Percentiles rank a stretch among this genome's conserved stretches.
Conservation (phyloP, 257 asterid species). For the Fraxinus pennsylvanica region DNA sequence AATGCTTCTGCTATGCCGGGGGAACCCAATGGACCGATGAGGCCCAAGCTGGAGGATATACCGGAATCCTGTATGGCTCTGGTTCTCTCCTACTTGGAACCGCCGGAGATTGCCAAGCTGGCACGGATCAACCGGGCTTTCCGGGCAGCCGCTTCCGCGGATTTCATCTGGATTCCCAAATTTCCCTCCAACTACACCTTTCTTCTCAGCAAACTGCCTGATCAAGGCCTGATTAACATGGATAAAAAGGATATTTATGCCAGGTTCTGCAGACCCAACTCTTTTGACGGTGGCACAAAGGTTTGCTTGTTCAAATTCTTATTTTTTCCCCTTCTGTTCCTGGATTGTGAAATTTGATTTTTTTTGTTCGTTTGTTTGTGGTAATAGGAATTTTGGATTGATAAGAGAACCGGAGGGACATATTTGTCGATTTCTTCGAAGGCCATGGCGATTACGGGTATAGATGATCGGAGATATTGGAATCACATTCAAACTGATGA, state of each 20-base stretch:
- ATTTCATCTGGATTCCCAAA: slow-evolving; percentile 75
- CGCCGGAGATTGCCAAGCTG: slow-evolving; percentile 74
- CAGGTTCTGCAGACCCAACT: slow-evolving; percentile 45
- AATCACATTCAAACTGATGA: slow-evolving; percentile 64
- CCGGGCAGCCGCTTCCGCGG: slow-evolving; percentile 77
- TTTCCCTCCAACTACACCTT: slow-evolving; percentile 59
- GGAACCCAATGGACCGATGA: slow-evolving; percentile 29
- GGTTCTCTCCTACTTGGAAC: slow-evolving; percentile 61
- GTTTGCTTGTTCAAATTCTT: slow-evolving; percentile 30
- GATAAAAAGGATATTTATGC: slow-evolving; percentile 64
- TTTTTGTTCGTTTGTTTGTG: neutral
- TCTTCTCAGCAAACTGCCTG: slow-evolving; percentile 47
- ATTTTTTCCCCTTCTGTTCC: neutral
- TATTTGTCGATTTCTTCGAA: slow-evolving; percentile 74
- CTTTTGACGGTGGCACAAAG: slow-evolving; percentile 73
- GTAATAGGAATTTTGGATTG: slow-evolving; percentile 74
- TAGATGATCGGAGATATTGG: slow-evolving; percentile 93
- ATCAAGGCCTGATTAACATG: slow-evolving; percentile 27
- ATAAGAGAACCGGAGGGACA: slow-evolving; percentile 75
- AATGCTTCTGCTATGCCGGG: slow-evolving; percentile 45
- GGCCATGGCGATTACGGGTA: slow-evolving; percentile 77
- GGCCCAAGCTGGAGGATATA: slow-evolving; percentile 65
- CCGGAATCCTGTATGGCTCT: slow-evolving; percentile 82
- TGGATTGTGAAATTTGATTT: neutral
- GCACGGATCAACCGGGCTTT: slow-evolving; percentile 67